Evolutionary conservation across 257 asterid genomes (phyloP).

Genomic region (Nyctanthes arbortristis): DNA sequence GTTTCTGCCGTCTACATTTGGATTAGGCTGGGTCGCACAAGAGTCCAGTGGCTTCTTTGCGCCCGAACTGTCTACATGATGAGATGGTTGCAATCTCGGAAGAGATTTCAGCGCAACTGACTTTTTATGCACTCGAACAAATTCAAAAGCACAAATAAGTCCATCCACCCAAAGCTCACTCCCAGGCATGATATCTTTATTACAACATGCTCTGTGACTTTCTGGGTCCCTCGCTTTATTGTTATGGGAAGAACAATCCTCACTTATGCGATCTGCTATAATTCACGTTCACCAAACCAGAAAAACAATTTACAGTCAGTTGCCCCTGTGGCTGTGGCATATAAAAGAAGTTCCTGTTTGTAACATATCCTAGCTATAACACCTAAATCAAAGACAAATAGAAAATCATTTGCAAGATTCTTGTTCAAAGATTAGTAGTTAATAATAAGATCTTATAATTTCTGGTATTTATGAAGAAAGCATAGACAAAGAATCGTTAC

Average conservation of each 20-base stretch:
- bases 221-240: conserved; percentile 48
- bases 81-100: conserved; percentile 33
- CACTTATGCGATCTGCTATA: conserved; percentile 34
- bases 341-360: too few species aligned
- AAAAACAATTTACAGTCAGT: conserved; percentile 5
- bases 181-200: conserved; percentile 55
- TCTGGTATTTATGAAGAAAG: too few species aligned
- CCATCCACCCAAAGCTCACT: conserved; percentile 85
- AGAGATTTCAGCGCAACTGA: conserved; percentile 38
- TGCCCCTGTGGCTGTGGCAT: conserved; percentile 1
- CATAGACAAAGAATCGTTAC: too few species aligned
- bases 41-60: conserved; percentile 28
- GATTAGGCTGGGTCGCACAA: conserved; percentile 28
- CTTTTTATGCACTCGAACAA: conserved; percentile 54
- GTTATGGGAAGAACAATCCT: conserved; percentile 42
- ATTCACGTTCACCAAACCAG: conserved; percentile 22
- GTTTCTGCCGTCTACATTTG: conserved; percentile 23
- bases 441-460: too few species aligned
- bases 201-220: conserved; percentile 42
- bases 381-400: background rate
- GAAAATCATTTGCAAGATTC: background rate
- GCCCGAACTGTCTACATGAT: conserved; percentile 26
- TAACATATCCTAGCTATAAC: conserved; percentile 17
- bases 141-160: conserved; percentile 90
- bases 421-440: too few species aligned